Conservation (phyloP, 495 filamentous ascomycete genomes). For the Rhypophila decipiens region DNA sequence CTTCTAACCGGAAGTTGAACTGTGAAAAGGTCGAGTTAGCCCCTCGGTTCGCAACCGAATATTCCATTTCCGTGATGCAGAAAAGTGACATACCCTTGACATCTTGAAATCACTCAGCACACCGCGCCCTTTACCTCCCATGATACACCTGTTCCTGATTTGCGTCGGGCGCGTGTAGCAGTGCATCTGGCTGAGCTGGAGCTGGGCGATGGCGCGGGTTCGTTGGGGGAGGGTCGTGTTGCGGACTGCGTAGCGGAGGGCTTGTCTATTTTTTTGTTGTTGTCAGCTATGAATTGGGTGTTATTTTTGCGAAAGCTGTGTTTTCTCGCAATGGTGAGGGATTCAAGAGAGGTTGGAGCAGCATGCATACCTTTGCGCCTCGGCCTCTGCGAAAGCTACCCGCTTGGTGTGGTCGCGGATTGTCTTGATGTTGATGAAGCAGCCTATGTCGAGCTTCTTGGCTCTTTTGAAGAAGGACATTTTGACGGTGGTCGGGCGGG, state of each 20-base stretch:
- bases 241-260: conserved; percentile 87
- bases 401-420: conserved; percentile 95
- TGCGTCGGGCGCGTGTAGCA: conserved; percentile 87
- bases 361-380: conserved; percentile 70
- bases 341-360: not conserved
- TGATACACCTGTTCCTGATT: conserved; percentile 86
- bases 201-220: conserved; percentile 79
- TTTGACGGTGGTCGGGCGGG: conserved; percentile 18
- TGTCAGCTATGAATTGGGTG: not conserved
- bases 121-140: conserved; percentile 80
- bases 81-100: conserved; percentile 65
- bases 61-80: too few species aligned
- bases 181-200: conserved; percentile 91
- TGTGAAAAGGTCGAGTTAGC: conserved; percentile 26
- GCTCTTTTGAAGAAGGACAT: conserved; percentile 75
- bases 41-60: too few species aligned
- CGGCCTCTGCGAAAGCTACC: conserved; percentile 78
- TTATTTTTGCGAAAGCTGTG: too few species aligned
- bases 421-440: conserved; percentile 73
- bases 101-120: conserved; percentile 85
- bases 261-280: conserved; percentile 61
- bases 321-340: too few species aligned
- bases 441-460: conserved; percentile 80
- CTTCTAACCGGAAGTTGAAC: conserved; percentile 90
- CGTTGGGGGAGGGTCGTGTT: conserved; percentile 81